These are phyloP conservation scores for Petunia hybrid DNA, from an alignment of 305 asterid genomes.

Conservation along the genomic window DNA sequence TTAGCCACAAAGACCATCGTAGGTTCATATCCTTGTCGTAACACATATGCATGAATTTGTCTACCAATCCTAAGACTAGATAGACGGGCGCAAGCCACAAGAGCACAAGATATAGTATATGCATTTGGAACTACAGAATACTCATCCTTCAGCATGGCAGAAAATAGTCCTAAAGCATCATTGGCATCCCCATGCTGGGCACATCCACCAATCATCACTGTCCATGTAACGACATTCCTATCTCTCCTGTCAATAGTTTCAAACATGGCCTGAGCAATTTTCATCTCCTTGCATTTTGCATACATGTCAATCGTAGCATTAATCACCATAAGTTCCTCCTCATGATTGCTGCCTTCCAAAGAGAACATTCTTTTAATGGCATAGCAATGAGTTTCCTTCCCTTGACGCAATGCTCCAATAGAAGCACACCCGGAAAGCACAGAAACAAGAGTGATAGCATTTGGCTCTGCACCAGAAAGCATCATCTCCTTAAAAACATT, in stretches of 20 bases:
- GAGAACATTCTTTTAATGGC: conserved; percentile 52
- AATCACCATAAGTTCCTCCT: conserved; percentile 80
- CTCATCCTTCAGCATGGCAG: conserved; percentile 58
- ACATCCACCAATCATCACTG: conserved; percentile 83
- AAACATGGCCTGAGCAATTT: conserved; percentile 59
- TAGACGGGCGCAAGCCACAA: conserved; percentile 82
- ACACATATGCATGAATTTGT: conserved; percentile 71
- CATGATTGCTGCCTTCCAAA: conserved; percentile 55
- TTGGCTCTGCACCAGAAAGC: conserved; percentile 61
- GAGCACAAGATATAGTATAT: conserved; percentile 75
- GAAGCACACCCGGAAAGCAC: conserved; percentile 85
- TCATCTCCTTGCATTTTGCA: conserved; percentile 68
- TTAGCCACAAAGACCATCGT: conserved; percentile 71
- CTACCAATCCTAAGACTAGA: conserved; percentile 69
- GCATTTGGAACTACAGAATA: conserved; percentile 66
- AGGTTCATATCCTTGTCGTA: conserved; percentile 63
- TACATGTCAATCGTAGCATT: conserved; percentile 84
- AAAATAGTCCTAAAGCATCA: conserved; percentile 67
- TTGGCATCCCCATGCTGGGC: conserved; percentile 87
- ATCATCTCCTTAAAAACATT: conserved; percentile 73
- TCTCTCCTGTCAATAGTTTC: conserved; percentile 53
- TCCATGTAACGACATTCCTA: conserved; percentile 90
- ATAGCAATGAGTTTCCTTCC: conserved; percentile 74
- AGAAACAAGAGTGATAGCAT: conserved; percentile 75
- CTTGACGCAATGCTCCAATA: conserved; percentile 60